Conservation (phyloP, 768 basidiomycete genomes). For the Wakefieldia striispora region DNA sequence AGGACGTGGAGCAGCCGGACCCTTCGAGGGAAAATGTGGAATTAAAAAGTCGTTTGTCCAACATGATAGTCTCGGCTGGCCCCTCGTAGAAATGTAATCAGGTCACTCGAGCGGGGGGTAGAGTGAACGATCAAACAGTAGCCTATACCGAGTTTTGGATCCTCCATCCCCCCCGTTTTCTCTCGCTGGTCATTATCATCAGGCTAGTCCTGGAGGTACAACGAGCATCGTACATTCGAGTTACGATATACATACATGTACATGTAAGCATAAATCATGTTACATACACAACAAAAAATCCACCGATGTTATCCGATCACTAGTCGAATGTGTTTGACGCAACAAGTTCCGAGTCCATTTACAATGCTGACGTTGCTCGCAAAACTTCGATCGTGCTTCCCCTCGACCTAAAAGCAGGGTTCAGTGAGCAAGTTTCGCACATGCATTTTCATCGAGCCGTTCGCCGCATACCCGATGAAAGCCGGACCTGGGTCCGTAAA, state of each 20-base stretch:
- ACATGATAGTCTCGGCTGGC: neutral
- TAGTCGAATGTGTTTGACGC: too few species aligned
- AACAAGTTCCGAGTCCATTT: neutral
- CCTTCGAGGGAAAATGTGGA: neutral
- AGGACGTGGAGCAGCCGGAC: neutral
- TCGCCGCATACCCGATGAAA: slow-evolving; percentile 23
- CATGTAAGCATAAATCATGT: neutral
- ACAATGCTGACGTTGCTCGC: slow-evolving; percentile 1
- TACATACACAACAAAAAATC: neutral
- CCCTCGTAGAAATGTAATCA: neutral
- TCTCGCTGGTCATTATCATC: too few species aligned
- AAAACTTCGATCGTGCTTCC: slow-evolving; percentile 15
- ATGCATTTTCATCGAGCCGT: neutral
- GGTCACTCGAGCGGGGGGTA: neutral
- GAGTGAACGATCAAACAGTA: neutral
- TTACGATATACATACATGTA: neutral
- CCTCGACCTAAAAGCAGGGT: slow-evolving; percentile 2
- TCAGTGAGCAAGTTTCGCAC: neutral
- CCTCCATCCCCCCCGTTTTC: too few species aligned
- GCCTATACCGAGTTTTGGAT: neutral
- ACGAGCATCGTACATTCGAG: neutral
- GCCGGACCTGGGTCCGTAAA: slow-evolving; percentile 28
- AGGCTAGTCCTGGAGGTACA: too few species aligned
- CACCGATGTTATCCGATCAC: too few species aligned
- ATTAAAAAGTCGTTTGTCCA: neutral